These are phyloP conservation scores for Penicillium silybi DNA, from an alignment of 495 filamentous ascomycete genomes.

Conservation along the genomic window DNA sequence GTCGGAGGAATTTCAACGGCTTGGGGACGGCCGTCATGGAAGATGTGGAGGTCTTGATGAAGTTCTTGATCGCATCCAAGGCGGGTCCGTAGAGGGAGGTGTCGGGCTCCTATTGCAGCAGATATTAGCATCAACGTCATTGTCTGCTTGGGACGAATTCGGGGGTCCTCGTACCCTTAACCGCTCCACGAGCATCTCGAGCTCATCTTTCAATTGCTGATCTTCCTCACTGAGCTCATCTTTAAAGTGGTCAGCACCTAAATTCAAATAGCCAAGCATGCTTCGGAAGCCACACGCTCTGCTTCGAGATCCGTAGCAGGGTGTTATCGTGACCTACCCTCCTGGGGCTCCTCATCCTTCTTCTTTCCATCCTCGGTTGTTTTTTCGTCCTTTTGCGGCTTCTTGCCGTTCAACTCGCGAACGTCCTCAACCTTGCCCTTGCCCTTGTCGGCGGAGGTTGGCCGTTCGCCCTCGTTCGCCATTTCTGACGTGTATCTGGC, in stretches of 20 bases:
- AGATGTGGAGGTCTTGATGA: conserved; percentile 97
- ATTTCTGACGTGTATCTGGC: conserved; percentile 53
- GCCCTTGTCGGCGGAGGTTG: conserved; percentile 84
- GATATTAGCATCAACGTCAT: conserved; percentile 28
- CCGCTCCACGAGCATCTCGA: conserved; percentile 97
- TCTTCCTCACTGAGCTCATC: conserved; percentile 98
- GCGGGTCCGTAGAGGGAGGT: conserved; percentile 84
- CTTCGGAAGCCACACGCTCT: conserved; percentile 9
- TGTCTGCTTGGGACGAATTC: neutral
- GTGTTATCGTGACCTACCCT: conserved; percentile 42
- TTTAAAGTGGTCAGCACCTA: conserved; percentile 18
- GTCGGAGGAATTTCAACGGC: conserved; percentile 94
- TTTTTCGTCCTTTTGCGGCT: conserved; percentile 65
- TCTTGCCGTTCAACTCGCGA: conserved; percentile 56
- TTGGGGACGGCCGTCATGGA: conserved; percentile 99
- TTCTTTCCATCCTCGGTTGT: conserved; percentile 68
- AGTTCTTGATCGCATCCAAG: conserved; percentile 90
- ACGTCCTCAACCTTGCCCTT: conserved; percentile 81
- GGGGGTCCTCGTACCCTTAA: conserved; percentile 62
- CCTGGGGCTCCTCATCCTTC: conserved; percentile 60
- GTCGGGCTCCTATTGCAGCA: conserved; percentile 67
- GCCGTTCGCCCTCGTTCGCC: conserved; percentile 87
- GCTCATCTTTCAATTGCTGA: conserved; percentile 94
- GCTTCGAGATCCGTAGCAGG: neutral
- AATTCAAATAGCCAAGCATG: neutral